Conservation (phyloP, 176 grass and related monocot species). For the Carex scoparia region DNA sequence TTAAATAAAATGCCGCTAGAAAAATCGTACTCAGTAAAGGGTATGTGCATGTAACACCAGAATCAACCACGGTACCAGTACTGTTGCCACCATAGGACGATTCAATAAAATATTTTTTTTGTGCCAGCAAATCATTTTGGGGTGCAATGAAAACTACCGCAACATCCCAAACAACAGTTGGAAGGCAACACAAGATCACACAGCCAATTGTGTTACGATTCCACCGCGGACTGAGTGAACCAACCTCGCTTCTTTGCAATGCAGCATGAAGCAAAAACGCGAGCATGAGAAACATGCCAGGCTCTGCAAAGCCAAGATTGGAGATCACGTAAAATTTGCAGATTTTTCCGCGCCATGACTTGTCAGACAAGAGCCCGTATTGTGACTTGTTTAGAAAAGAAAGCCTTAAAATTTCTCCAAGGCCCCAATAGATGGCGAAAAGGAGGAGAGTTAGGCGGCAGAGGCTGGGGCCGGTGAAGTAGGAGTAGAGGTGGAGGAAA, state of each 20-base stretch:
- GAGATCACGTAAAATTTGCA: constrained; percentile 84
- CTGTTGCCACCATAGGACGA: constrained; percentile 33
- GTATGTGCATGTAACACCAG: constrained; percentile 55
- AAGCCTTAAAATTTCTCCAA: constrained; percentile 66
- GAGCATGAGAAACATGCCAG: constrained; percentile 79
- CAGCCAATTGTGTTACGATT: constrained; percentile 60
- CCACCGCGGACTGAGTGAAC: constrained; percentile 60
- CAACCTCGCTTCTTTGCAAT: constrained; percentile 66
- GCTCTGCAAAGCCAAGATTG: constrained; percentile 93
- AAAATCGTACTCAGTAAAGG: constrained; percentile 79
- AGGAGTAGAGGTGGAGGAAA: constrained; percentile 56
- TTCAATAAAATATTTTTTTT: constrained; percentile 20
- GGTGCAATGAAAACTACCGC: constrained; percentile 54
- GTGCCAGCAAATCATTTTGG: constrained; percentile 39
- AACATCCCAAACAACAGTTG: constrained; percentile 51
- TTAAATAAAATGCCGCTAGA: constrained; percentile 64
- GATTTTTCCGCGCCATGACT: constrained; percentile 45
- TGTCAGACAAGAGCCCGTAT: constrained; percentile 37
- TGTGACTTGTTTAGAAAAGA: constrained; percentile 48
- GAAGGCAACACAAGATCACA: constrained; percentile 55
- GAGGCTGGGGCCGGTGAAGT: constrained; percentile 79
- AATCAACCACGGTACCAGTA: constrained; percentile 29
- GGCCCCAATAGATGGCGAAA: constrained; percentile 69
- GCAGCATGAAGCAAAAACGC: constrained; percentile 76
- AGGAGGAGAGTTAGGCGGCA: constrained; percentile 57